These are phyloP conservation scores for Psilocybe sp. DNA, from an alignment of 768 basidiomycete genomes.

Conservation along the genomic window DNA sequence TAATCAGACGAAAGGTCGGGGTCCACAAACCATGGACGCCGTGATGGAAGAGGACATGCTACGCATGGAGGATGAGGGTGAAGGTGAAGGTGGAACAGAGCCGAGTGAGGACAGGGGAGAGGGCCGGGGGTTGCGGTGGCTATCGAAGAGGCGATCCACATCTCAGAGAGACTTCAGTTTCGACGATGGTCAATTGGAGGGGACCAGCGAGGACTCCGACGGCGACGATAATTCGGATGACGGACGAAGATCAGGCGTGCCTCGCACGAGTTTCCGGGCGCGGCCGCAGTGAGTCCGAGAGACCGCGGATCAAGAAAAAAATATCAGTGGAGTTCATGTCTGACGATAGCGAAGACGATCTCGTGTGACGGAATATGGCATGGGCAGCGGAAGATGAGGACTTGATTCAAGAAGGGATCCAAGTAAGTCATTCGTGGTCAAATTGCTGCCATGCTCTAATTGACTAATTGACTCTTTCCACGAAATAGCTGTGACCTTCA, in stretches of 20 bases:
- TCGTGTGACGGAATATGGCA: slow-evolving; percentile 22
- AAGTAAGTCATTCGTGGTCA: slow-evolving; percentile 36
- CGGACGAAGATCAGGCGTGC: slow-evolving; percentile 31
- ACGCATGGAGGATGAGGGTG: slow-evolving; percentile 45
- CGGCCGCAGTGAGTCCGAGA: slow-evolving; percentile 39
- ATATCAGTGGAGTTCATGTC: slow-evolving; percentile 17
- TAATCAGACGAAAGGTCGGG: slow-evolving; percentile 40
- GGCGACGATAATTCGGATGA: slow-evolving; percentile 32
- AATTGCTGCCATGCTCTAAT: neutral
- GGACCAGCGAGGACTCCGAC: slow-evolving; percentile 33
- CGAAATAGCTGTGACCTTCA: slow-evolving; percentile 76
- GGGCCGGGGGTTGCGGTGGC: slow-evolving; percentile 37
- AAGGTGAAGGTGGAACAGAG: slow-evolving; percentile 28
- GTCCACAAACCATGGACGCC: slow-evolving; percentile 61
- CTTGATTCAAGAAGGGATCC: slow-evolving; percentile 48
- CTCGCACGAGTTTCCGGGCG: slow-evolving; percentile 42
- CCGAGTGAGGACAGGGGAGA: slow-evolving; percentile 30
- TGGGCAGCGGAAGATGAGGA: slow-evolving; percentile 57
- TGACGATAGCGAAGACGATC: slow-evolving; percentile 32
- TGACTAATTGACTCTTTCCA: slow-evolving; percentile 44
- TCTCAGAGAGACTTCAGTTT: slow-evolving; percentile 28
- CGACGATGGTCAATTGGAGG: slow-evolving; percentile 31
- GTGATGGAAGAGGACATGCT: slow-evolving; percentile 53
- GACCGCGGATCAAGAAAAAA: slow-evolving; percentile 21
- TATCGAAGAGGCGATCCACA: slow-evolving; percentile 44